These are phyloP conservation scores for Nitzschia sp. DNA, from an alignment of 108 stramenopile genomes.

Conservation along the genomic window DNA sequence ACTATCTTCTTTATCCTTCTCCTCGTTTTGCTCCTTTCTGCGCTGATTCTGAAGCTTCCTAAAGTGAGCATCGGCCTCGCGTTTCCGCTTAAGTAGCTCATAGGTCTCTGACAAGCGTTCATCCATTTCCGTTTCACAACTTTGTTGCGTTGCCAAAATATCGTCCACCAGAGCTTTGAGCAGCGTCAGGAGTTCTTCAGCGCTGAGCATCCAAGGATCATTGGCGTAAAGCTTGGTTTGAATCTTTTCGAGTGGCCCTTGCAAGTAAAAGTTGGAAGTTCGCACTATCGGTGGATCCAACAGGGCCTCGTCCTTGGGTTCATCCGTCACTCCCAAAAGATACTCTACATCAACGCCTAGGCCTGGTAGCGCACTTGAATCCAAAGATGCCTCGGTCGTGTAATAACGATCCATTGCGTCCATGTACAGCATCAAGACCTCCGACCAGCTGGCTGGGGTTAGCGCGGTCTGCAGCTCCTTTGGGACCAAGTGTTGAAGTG, in stretches of 20 bases:
- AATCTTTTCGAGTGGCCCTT: constrained; percentile 21
- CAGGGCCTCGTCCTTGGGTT: constrained; percentile 28
- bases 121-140: constrained; percentile 56
- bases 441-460: constrained; percentile 75
- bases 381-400: constrained; percentile 54
- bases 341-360: constrained; percentile 63
- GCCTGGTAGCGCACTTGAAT: constrained; percentile 49
- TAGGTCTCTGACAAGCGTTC: constrained; percentile 58
- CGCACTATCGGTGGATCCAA: constrained; percentile 16
- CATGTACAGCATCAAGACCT: constrained; percentile 71
- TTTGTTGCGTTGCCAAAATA: constrained; percentile 57
- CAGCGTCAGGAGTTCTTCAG: constrained; percentile 74
- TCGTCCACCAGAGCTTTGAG: constrained; percentile 77
- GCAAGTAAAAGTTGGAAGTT: constrained; percentile 14
- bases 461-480: constrained; percentile 54
- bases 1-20: constrained; percentile 15
- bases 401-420: constrained; percentile 83
- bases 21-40: constrained; percentile 29
- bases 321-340: constrained; percentile 41
- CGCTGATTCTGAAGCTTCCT: constrained; percentile 53
- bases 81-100: constrained; percentile 68
- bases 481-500: constrained; percentile 63
- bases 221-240: constrained; percentile 50
- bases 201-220: constrained; percentile 79
- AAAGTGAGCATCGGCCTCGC: constrained; percentile 59